These are phyloP conservation scores for Colletotrichum karsti DNA, from an alignment of 2,329 filamentous ascomycete species.

Conservation along the genomic window DNA sequence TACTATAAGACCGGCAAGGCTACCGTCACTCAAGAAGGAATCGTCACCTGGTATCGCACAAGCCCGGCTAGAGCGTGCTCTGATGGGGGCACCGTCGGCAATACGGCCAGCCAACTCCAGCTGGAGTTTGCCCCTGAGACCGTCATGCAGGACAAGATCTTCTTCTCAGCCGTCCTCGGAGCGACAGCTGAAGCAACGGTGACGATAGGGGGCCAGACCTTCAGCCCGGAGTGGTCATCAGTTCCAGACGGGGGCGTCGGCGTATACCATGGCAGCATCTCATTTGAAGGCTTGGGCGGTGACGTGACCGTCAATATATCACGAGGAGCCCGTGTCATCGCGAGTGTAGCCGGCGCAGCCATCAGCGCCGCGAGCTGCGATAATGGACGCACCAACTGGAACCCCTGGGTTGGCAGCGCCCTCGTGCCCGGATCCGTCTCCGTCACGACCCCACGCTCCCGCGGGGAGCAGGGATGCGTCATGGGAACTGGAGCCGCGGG, in stretches of 20 bases:
- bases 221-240: not conserved
- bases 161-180: slow-evolving; percentile 33
- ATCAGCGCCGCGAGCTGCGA: not conserved
- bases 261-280: slow-evolving; percentile 38
- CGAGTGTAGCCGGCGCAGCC: not conserved
- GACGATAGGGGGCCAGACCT: slow-evolving; percentile 33
- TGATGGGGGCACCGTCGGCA: slow-evolving; percentile 39
- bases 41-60: slow-evolving; percentile 41
- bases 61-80: slow-evolving; percentile 33
- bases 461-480: slow-evolving; percentile 31
- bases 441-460: not conserved
- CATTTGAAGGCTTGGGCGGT: slow-evolving; percentile 20
- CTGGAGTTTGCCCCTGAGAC: slow-evolving; percentile 27
- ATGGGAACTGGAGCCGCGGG: slow-evolving; percentile 39
- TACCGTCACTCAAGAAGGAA: slow-evolving; percentile 35
- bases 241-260: slow-evolving; percentile 28
- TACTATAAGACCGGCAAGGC: slow-evolving; percentile 53
- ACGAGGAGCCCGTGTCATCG: not conserved
- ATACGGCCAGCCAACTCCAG: slow-evolving; percentile 36
- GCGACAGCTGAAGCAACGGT: slow-evolving; percentile 32
- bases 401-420: slow-evolving; percentile 9
- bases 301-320: slow-evolving; percentile 41
- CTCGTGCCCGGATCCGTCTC: not conserved
- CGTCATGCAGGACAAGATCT: slow-evolving; percentile 32
- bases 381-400: slow-evolving; percentile 9